phyloP scores from a whole-genome alignment of 352 stramenopile genomes.

The Globisporangium spiculum region DNA sequence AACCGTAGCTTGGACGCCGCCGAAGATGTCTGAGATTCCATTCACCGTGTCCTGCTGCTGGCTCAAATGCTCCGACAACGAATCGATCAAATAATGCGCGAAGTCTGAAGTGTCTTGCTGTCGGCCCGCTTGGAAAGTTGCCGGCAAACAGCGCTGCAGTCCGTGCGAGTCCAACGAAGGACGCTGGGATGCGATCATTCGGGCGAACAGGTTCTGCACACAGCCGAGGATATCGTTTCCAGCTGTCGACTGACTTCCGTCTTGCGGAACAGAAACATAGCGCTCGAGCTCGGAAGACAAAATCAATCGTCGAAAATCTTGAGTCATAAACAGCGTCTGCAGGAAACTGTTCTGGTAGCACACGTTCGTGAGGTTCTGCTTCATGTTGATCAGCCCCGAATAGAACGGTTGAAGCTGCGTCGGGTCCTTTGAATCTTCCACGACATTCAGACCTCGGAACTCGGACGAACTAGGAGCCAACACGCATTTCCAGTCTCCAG shows the following conservation, averaged over 20 bases:
- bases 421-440: constrained; percentile 33
- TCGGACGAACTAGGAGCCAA: constrained; percentile 42
- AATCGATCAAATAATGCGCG: constrained; percentile 83
- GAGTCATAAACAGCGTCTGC: constrained; percentile 85
- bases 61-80: constrained; percentile 67
- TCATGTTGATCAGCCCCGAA: constrained; percentile 86
- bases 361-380: constrained; percentile 87
- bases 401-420: constrained; percentile 68
- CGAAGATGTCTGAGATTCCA: constrained; percentile 73
- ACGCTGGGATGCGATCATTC: constrained; percentile 66
- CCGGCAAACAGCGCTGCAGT: constrained; percentile 66
- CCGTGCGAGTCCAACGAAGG: constrained; percentile 62
- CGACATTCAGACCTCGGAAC: constrained; percentile 60
- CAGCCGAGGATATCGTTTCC: constrained; percentile 47
- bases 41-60: constrained; percentile 53
- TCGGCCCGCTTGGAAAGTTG: constrained; percentile 74
- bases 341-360: constrained; percentile 91
- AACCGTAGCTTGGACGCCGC: constrained; percentile 78
- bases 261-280: constrained; percentile 34
- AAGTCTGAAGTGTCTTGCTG: constrained; percentile 89
- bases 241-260: constrained; percentile 18
- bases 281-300: constrained; percentile 49
- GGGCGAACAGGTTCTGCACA: constrained; percentile 73
- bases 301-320: constrained; percentile 76
- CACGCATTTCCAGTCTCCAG: constrained; percentile 79